A percentile compares a stretch with the other conserved stretches of the same genome.
Evolutionary conservation across 2,329 filamentous ascomycete species (phyloP).

Genomic region (Macrophomina pseudophaseolina): DNA sequence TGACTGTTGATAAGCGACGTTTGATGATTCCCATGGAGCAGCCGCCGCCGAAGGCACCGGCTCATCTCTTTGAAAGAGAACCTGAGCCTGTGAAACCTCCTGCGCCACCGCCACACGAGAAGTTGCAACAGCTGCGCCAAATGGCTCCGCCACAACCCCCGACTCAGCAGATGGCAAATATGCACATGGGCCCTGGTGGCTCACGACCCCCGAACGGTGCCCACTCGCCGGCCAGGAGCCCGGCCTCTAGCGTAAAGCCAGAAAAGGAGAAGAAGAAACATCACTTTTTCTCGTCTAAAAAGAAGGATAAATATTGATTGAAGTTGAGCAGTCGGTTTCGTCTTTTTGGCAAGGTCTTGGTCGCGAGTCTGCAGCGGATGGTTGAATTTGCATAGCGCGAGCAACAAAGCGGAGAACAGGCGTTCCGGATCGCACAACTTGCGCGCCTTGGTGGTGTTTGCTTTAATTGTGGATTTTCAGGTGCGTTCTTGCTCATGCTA

Average conservation of each 20-base stretch:
- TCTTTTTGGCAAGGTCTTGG: slow-evolving; percentile 9
- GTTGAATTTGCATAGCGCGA: slow-evolving; percentile 26
- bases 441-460: slow-evolving; percentile 14
- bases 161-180: slow-evolving; percentile 36
- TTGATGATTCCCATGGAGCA: slow-evolving; percentile 82
- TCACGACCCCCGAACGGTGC: slow-evolving; percentile 22
- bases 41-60: slow-evolving; percentile 80
- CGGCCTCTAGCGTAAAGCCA: slow-evolving; percentile 36
- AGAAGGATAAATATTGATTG: slow-evolving; percentile 24
- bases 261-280: slow-evolving; percentile 63
- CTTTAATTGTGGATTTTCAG: slow-evolving; percentile 23
- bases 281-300: slow-evolving; percentile 55
- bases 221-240: slow-evolving; percentile 17
- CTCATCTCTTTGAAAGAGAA: slow-evolving; percentile 81
- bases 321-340: background rate
- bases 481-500: slow-evolving; percentile 18
- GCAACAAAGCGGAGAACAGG: slow-evolving; percentile 18
- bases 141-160: slow-evolving; percentile 40
- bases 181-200: slow-evolving; percentile 28
- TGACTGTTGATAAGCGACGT: slow-evolving; percentile 74
- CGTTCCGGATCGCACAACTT: slow-evolving; percentile 22
- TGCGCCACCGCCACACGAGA: slow-evolving; percentile 48
- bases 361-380: background rate
- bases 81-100: slow-evolving; percentile 60
- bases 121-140: slow-evolving; percentile 28